phyloP scores from a whole-genome alignment of 2,329 filamentous ascomycete species.

The Aspergillus sojae region DNA sequence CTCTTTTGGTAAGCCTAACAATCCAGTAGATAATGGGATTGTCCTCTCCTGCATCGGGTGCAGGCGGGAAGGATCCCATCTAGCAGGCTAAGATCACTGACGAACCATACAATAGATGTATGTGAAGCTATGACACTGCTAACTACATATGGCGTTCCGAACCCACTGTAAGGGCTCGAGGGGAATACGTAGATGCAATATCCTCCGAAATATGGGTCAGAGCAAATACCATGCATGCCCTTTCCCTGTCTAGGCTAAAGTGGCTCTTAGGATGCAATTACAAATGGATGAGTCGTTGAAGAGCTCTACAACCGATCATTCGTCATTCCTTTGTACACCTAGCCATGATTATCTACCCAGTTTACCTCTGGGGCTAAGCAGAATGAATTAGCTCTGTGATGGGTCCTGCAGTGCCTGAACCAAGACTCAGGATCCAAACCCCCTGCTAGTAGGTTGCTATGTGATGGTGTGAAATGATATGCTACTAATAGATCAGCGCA shows the following conservation, averaged over 20 bases:
- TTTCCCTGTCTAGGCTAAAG: not conserved
- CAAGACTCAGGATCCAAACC: not conserved
- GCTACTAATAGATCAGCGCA: not conserved
- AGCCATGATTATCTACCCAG: not conserved
- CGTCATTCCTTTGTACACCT: too few species aligned
- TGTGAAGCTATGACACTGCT: not conserved
- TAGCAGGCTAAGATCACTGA: not conserved
- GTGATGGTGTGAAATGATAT: not conserved
- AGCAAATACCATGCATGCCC: not conserved
- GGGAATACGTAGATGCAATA: not conserved
- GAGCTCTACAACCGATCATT: not conserved
- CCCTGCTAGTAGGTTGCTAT: too few species aligned
- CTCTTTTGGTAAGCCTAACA: not conserved
- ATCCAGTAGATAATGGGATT: not conserved
- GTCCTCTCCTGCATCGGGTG: not conserved
- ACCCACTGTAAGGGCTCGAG: not conserved
- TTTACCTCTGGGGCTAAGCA: not conserved
- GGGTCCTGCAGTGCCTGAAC: not conserved
- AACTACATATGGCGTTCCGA: not conserved
- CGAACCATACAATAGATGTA: not conserved
- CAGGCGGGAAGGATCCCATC: not conserved
- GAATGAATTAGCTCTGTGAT: not conserved
- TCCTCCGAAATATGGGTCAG: not conserved
- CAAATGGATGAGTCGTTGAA: not conserved
- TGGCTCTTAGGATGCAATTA: not conserved